phyloP scores from a whole-genome alignment of 768 basidiomycete genomes.

The Suillus subaureus region DNA sequence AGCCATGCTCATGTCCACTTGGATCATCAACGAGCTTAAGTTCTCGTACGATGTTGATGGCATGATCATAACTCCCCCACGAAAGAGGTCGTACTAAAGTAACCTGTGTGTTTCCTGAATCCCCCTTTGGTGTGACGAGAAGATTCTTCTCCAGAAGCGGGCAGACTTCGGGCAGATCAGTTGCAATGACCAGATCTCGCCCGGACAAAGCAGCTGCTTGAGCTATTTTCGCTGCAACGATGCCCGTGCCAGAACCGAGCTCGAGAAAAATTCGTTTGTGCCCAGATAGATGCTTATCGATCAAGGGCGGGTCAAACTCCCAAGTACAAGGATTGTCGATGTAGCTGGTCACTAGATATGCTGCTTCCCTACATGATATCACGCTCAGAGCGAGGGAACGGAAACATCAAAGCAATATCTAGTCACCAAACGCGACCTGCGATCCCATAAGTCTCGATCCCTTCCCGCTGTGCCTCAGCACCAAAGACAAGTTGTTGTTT shows the following conservation, averaged over 20 bases:
- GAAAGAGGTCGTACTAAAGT: slow-evolving; percentile 56
- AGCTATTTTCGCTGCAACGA: slow-evolving; percentile 55
- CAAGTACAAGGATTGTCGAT: slow-evolving; percentile 39
- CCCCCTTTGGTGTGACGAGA: slow-evolving; percentile 1
- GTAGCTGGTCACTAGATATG: slow-evolving; percentile 61
- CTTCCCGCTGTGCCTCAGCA: slow-evolving; percentile 47
- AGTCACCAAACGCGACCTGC: slow-evolving; percentile 83
- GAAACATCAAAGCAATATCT: slow-evolving; percentile 12
- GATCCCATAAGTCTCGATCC: slow-evolving; percentile 77
- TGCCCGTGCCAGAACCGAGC: slow-evolving; percentile 78
- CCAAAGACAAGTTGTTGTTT: slow-evolving; percentile 25
- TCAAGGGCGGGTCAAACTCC: slow-evolving; percentile 60
- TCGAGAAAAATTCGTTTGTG: slow-evolving; percentile 54
- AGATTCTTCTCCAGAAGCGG: slow-evolving; percentile 49
- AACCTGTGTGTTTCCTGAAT: neutral
- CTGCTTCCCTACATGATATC: slow-evolving; percentile 65
- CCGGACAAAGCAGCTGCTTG: slow-evolving; percentile 35
- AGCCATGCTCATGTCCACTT: slow-evolving; percentile 13
- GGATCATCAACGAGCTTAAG: slow-evolving; percentile 25
- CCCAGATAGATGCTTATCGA: slow-evolving; percentile 17
- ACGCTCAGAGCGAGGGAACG: slow-evolving; percentile 16
- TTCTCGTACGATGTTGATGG: slow-evolving; percentile 39
- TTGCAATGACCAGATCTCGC: slow-evolving; percentile 46
- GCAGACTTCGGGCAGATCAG: slow-evolving; percentile 80
- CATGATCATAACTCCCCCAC: slow-evolving; percentile 66